These are phyloP conservation scores for Trichoderma atroviride DNA, from an alignment of 2,329 filamentous ascomycete species.

Conservation along the genomic window DNA sequence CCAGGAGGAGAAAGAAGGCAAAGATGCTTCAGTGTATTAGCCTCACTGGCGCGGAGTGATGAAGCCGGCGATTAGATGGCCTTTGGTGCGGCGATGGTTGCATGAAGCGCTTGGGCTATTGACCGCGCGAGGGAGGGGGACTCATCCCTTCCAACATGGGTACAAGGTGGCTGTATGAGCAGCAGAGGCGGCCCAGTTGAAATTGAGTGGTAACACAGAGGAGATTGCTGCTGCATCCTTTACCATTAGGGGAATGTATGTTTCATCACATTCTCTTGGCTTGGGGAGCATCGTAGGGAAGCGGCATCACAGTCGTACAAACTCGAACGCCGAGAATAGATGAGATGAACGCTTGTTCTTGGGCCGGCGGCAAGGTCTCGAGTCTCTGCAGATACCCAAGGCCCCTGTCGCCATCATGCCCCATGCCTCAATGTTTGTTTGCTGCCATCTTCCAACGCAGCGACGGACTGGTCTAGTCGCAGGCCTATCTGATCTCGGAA, in stretches of 20 bases:
- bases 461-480: neutral
- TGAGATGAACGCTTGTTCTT: neutral
- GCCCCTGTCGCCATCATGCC: neutral
- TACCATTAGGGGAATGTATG: neutral
- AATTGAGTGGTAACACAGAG: neutral
- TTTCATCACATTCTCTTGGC: neutral
- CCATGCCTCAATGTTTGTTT: neutral
- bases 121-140: neutral
- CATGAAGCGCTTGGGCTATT: neutral
- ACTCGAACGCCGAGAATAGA: neutral
- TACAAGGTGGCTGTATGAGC: neutral
- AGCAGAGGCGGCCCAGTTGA: neutral
- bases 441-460: neutral
- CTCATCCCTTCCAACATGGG: neutral
- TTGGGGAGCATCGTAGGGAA: neutral
- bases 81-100: neutral
- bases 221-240: neutral
- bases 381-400: neutral
- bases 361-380: neutral
- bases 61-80: neutral
- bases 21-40: neutral
- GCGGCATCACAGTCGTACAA: neutral
- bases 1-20: neutral
- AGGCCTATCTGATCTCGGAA: neutral
- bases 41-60: neutral